Evolutionary conservation across 495 filamentous ascomycete species (phyloP).

Genomic region (Aspergillus wentii): DNA sequence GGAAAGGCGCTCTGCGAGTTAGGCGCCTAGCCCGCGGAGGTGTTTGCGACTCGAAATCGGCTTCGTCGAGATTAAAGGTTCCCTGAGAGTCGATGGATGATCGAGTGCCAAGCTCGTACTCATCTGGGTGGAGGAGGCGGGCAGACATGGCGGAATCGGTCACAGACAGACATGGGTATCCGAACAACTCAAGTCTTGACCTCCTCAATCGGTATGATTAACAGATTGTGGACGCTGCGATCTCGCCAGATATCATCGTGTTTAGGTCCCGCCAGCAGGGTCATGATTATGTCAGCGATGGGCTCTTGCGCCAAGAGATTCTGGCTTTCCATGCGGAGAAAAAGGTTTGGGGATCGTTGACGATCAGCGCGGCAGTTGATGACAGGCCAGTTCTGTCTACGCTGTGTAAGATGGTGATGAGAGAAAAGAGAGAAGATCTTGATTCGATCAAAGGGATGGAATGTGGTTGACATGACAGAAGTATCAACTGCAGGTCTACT

Average conservation of each 20-base stretch:
- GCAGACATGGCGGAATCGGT: slow-evolving; percentile 30
- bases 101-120: slow-evolving; percentile 41
- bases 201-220: no score
- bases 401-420: no score
- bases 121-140: slow-evolving; percentile 38
- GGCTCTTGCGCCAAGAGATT: neutral
- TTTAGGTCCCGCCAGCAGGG: no score
- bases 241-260: no score
- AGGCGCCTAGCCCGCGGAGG: slow-evolving; percentile 22
- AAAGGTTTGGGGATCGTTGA: no score
- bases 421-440: no score
- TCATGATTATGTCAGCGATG: slow-evolving; percentile 9
- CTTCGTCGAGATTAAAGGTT: slow-evolving; percentile 44
- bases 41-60: slow-evolving; percentile 44
- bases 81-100: slow-evolving; percentile 42
- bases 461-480: no score
- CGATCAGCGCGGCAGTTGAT: no score
- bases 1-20: slow-evolving; percentile 16
- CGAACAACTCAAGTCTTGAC: slow-evolving; percentile 11
- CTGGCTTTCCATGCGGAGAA: neutral
- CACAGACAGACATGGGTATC: slow-evolving; percentile 4
- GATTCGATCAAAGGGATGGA: no score
- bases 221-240: no score
- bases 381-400: no score
- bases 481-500: no score